Conservation (phyloP, 768 basidiomycete genomes). For the Boletus rufocinnamomeus region DNA sequence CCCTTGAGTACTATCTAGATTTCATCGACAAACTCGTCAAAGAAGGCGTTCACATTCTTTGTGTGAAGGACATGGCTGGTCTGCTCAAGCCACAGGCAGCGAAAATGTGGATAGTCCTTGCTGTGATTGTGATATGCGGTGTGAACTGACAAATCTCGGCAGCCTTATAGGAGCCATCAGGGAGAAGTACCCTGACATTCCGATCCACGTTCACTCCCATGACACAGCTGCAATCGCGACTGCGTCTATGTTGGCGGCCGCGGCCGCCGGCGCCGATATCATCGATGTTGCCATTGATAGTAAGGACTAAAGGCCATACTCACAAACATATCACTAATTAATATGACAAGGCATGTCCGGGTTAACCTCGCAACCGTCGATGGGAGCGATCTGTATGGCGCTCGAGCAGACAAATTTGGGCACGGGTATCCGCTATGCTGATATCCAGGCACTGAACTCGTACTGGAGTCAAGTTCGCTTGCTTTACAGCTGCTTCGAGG, state of each 20-base stretch:
- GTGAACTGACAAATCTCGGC: conserved; percentile 7
- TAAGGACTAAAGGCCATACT: conserved; percentile 41
- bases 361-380: conserved; percentile 96
- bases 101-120: conserved; percentile 60
- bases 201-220: conserved; percentile 99
- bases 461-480: conserved; percentile 98
- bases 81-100: conserved; percentile 94
- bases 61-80: conserved; percentile 99
- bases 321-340: conserved; percentile 13
- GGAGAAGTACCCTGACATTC: conserved; percentile 94
- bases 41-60: conserved; percentile 95
- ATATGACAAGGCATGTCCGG: conserved; percentile 86
- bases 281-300: conserved; percentile 99
- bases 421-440: conserved; percentile 94
- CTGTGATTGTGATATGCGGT: not conserved
- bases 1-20: conserved; percentile 94
- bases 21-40: conserved; percentile 90
- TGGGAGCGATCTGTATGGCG: conserved; percentile 96
- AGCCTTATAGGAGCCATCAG: conserved; percentile 94
- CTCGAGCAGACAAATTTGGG: conserved; percentile 93
- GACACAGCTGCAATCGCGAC: conserved; percentile 98
- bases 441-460: conserved; percentile 94
- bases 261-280: conserved; percentile 96
- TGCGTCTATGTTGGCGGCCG: conserved; percentile 96
- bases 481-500: conserved; percentile 96